Base-by-base conservation (phyloP, 2,329 filamentous ascomycete species). In the Fusarium xyrophilum region DNA sequence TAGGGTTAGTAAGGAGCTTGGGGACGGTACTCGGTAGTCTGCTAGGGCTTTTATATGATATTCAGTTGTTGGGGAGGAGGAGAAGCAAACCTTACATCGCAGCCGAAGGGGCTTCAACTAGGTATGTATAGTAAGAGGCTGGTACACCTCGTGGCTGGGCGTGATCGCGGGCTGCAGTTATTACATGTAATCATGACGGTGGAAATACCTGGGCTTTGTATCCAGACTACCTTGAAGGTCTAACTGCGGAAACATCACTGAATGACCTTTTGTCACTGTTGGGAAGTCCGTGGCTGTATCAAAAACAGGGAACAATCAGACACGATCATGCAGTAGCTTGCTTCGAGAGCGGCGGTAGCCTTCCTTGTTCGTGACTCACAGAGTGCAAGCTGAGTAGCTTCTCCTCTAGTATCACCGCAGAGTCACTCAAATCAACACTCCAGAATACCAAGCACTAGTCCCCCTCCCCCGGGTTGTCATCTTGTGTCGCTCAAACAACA, bases 1-100 rank as follows among this genome's bases (percentile, higher is more conserved):
- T 33, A 0, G 9, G 17, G 17, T 6, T 1, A 10, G 1, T 11
- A 19, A 35, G 15, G 2, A 2, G 5, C 2, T 21, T 4, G 0
- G 0, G 15, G 19, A 12, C 2, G 7, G 12, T 19, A 17, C 6
- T 33, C 4, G 19, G n/a, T 9, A 23, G 28, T 23, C 14, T 23
- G 1, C 2, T 30, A 0, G 5, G 3, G 42, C 6, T 23, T 3
- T 23, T 10, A 2, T 23, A 9, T 13, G 2, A 23, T 32, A 5
- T 19, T 4, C 2, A 11, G 25, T 10, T 13, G 28, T 23, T 14
- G 15, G 7, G 25, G 25, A 27, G 25, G 5, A 27, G 25, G 6
- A 27, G 25, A 27, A 27, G 7, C 25, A 27, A 27, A 27, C 25
- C 25, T 7, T 27, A 27, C 11, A 6, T 17, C 5, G n/a, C 17